A percentile compares a stretch with the other conserved stretches of the same genome.
Conservation (phyloP, 2,329 filamentous ascomycete genomes). For the Diatrype stigma region DNA sequence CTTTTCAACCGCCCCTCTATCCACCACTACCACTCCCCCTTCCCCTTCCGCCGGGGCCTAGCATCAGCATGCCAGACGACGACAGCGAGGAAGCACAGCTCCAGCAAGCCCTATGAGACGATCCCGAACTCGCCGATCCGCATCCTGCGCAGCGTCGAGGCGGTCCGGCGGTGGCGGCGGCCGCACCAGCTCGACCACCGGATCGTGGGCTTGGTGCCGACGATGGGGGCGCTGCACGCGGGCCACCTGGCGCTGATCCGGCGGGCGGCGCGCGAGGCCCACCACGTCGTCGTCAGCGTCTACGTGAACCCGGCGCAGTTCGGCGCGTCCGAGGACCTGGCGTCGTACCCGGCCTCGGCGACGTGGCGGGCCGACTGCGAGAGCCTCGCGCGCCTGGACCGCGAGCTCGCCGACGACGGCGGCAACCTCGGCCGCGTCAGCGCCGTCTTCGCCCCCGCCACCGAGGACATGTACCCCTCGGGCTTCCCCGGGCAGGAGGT, state of each 20-base stretch:
- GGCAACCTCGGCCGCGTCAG: conserved; percentile 64
- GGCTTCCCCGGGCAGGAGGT: conserved; percentile 69
- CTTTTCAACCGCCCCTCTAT: conserved; percentile 9
- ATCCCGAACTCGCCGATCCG: conserved; percentile 58
- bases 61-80: conserved; percentile 14
- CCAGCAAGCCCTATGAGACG: conserved; percentile 32
- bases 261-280: conserved; percentile 77
- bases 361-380: conserved; percentile 78
- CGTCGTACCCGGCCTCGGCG: conserved; percentile 82
- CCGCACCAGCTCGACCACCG: conserved; percentile 63
- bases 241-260: conserved; percentile 86
- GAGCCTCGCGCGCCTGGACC: conserved; percentile 63
- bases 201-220: conserved; percentile 84
- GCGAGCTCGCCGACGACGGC: conserved; percentile 62
- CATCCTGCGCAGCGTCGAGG: conserved; percentile 71
- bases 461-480: conserved; percentile 81
- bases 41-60: conserved; percentile 14
- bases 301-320: conserved; percentile 98
- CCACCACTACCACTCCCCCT: neutral
- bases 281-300: conserved; percentile 83
- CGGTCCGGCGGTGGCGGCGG: conserved; percentile 65
- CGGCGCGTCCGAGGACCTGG: conserved; percentile 80
- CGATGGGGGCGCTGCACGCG: conserved; percentile 94
- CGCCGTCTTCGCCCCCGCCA: conserved; percentile 82
- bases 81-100: neutral